phyloP scores from a whole-genome alignment of 768 basidiomycete species.

The Paxillus rubicundulus region DNA sequence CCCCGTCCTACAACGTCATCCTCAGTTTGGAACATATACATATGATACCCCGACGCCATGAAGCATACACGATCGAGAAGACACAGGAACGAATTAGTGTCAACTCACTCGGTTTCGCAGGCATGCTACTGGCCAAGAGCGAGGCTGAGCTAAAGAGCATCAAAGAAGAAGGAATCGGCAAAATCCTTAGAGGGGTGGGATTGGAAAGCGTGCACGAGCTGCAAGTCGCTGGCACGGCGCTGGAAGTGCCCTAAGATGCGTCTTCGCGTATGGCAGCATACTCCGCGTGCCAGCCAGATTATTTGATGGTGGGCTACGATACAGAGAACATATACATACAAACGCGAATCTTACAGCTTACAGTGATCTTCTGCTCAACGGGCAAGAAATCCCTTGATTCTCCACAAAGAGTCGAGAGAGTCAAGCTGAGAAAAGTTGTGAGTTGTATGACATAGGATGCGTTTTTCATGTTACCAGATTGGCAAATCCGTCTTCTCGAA shows the following conservation, averaged over 20 bases:
- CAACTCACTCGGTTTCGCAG: slow-evolving; percentile 88
- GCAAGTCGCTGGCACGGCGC: slow-evolving; percentile 51
- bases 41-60: slow-evolving; percentile 73
- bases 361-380: slow-evolving; percentile 9
- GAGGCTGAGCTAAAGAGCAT: slow-evolving; percentile 71
- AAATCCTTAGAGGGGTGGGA: slow-evolving; percentile 63
- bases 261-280: not conserved
- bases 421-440: slow-evolving; percentile 44
- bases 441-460: slow-evolving; percentile 3
- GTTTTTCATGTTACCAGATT: slow-evolving; percentile 53
- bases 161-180: slow-evolving; percentile 57
- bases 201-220: slow-evolving; percentile 66
- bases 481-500: slow-evolving; percentile 75
- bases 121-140: slow-evolving; percentile 85
- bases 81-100: slow-evolving; percentile 64
- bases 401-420: slow-evolving; percentile 53
- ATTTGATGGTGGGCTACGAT: not conserved
- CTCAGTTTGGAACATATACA: slow-evolving; percentile 83
- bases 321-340: not conserved
- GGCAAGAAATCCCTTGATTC: slow-evolving; percentile 39
- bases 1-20: slow-evolving; percentile 80
- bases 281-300: not conserved
- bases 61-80: slow-evolving; percentile 51
- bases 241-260: slow-evolving; percentile 31
- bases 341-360: not conserved